A percentile compares a stretch with the other conserved stretches of the same genome.
Evolutionary conservation across 2,329 filamentous ascomycete species (phyloP).

Genomic region (Aaosphaeria arxii): DNA sequence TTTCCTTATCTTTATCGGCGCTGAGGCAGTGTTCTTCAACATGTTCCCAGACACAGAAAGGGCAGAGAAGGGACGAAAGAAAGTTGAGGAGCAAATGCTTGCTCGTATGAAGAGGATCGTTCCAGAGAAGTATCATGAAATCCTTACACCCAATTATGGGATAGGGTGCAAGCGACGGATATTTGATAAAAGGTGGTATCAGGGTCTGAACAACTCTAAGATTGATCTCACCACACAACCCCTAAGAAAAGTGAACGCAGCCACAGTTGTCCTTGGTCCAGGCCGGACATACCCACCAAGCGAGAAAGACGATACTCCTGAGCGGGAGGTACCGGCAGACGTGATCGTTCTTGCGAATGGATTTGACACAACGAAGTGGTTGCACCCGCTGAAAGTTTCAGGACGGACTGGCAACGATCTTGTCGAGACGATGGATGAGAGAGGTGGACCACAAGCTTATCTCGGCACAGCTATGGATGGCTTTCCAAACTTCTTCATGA

Average conservation of each 20-base stretch:
- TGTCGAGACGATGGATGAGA: constrained; percentile 55
- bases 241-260: constrained; percentile 48
- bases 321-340: constrained; percentile 53
- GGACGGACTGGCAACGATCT: constrained; percentile 52
- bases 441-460: constrained; percentile 62
- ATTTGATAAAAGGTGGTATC: constrained; percentile 56
- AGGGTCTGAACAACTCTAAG: constrained; percentile 51
- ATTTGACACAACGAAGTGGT: constrained; percentile 55
- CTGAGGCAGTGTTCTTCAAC: constrained; percentile 45
- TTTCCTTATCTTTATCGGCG: constrained; percentile 43
- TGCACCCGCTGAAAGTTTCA: constrained; percentile 52
- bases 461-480: constrained; percentile 56
- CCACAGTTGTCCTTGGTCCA: constrained; percentile 51
- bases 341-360: constrained; percentile 62
- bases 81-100: constrained; percentile 44
- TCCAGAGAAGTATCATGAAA: constrained; percentile 59
- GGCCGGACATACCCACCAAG: constrained; percentile 45
- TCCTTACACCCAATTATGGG: constrained; percentile 61
- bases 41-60: constrained; percentile 43
- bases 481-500: constrained; percentile 65
- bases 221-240: constrained; percentile 54
- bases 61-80: constrained; percentile 37
- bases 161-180: constrained; percentile 65
- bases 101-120: constrained; percentile 48
- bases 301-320: constrained; percentile 31